phyloP scores from a whole-genome alignment of 345 rosid genomes.

The Moricandia moricandioides region DNA sequence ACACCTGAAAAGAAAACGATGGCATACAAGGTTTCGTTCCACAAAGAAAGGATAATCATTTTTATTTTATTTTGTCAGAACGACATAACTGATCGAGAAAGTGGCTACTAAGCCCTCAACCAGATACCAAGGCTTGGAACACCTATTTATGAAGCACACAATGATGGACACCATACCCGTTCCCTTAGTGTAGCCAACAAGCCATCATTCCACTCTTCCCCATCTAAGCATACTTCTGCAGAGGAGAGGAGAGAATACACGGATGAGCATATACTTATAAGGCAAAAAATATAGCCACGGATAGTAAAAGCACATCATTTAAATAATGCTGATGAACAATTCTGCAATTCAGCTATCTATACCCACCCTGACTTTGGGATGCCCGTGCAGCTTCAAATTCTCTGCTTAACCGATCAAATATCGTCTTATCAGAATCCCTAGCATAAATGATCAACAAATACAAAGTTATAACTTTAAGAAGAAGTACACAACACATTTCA shows the following conservation, averaged over 20 bases:
- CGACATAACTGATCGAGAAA: neutral
- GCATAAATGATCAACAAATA: constrained; percentile 1
- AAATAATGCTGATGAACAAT: constrained; percentile 4
- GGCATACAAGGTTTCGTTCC: neutral
- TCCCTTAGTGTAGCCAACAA: constrained; percentile 89
- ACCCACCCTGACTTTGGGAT: constrained; percentile 74
- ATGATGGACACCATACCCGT: constrained; percentile 51
- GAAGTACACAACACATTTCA: neutral
- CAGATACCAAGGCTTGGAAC: neutral
- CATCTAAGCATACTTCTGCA: constrained; percentile 72
- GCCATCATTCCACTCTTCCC: constrained; percentile 95
- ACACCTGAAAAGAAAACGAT: neutral
- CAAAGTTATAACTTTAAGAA: constrained; percentile 1
- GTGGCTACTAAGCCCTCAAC: constrained; percentile 13
- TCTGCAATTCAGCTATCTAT: constrained; percentile 3
- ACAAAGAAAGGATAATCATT: neutral
- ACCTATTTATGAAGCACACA: constrained; percentile 15
- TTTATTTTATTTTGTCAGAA: neutral
- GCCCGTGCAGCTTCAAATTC: constrained; percentile 88
- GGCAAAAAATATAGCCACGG: constrained; percentile 13
- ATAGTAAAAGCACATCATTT: neutral
- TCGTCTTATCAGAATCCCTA: constrained; percentile 91
- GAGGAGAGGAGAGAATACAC: constrained; percentile 14
- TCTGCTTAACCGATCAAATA: constrained; percentile 78
- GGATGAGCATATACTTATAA: neutral